Base-by-base conservation (phyloP, 2,329 filamentous ascomycete species). In the Ophiostoma sp. region DNA sequence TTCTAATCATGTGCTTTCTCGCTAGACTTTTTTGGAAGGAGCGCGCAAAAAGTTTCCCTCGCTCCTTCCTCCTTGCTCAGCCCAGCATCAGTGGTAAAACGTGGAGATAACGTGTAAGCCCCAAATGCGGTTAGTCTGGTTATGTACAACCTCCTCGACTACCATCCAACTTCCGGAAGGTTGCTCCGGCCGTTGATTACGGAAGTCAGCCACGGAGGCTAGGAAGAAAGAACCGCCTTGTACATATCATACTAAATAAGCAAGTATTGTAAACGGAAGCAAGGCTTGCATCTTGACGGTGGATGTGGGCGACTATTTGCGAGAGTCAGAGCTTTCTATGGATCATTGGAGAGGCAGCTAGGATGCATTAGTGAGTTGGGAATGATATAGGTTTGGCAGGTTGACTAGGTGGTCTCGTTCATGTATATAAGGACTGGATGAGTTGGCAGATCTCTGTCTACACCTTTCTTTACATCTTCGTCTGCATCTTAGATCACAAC, bases 41-140 rank as follows among this genome's bases (percentile, higher is more conserved):
- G 27, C 44, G 66, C 66, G 66, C 66, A 67, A 64, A 64, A 63
- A 64, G 58, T 67, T 67, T 18, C 58, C 58, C 16, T 42, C 36
- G 16, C 14, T 47, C n/a, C 36, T 42, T 40, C 11, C 6, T 16
- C n/a, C 60, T 67, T 64, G 55, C 58, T 67, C 44, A 67, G n/a
- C 8, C n/a, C 5, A 38, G n/a, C 3, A n/a, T n/a, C n/a, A 52
- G 47, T 9, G n/a, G n/a, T 16, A 18, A 27, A 27, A 55, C 49
- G 49, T 55, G 49, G 49, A 8, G 11, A 55, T 27, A 27, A 27
- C n/a, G 18, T 27, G 49, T 49, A 60, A 60, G 55, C 55, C 6
- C 55, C 55, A 16, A 60, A 60, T 60, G 5, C 27, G 27, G 55
- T 60, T 60, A 60, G 55, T 6, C 55, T 55, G 18, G 18, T 27